phyloP scores from a whole-genome alignment of 192 early-diverging fungal species.

The Podila epigama region DNA sequence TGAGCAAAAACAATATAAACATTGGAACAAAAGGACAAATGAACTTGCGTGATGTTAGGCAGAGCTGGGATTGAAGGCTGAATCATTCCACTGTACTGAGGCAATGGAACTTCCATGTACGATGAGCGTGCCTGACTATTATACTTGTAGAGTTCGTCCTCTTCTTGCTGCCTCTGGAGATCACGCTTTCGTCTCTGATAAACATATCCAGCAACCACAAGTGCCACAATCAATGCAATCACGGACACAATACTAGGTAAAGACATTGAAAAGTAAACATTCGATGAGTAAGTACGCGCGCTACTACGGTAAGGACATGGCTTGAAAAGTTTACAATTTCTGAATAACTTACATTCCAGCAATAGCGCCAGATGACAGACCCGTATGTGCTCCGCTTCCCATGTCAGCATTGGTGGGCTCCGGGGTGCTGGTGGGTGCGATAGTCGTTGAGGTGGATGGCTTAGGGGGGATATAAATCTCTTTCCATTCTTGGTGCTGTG shows the following conservation, averaged over 20 bases:
- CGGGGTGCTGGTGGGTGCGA: not conserved
- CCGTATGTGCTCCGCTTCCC: not conserved
- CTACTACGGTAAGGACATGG: too few relatives aligned
- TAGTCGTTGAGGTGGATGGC: not conserved
- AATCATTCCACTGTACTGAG: conserved; percentile 34
- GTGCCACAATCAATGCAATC: conserved; percentile 32
- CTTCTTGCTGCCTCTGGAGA: not conserved
- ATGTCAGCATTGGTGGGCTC: not conserved
- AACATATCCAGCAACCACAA: conserved; percentile 37
- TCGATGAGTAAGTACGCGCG: too few relatives aligned
- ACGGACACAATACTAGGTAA: conserved; percentile 21
- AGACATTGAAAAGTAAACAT: not conserved
- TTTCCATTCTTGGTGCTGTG: not conserved
- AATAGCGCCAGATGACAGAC: not conserved
- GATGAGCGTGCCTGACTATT: conserved; percentile 16
- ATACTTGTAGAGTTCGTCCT: conserved; percentile 23
- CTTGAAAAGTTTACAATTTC: not conserved
- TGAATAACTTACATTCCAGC: not conserved
- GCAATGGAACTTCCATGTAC: conserved; percentile 24
- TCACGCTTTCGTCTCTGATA: conserved; percentile 23
- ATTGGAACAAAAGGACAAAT: conserved; percentile 10
- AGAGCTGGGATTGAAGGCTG: conserved; percentile 24
- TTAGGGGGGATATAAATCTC: not conserved
- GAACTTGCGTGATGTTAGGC: conserved; percentile 33
- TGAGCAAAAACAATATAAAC: not conserved